Evolutionary conservation across 345 rosid genomes (phyloP).

Genomic region (Dipteronia dyeriana): DNA sequence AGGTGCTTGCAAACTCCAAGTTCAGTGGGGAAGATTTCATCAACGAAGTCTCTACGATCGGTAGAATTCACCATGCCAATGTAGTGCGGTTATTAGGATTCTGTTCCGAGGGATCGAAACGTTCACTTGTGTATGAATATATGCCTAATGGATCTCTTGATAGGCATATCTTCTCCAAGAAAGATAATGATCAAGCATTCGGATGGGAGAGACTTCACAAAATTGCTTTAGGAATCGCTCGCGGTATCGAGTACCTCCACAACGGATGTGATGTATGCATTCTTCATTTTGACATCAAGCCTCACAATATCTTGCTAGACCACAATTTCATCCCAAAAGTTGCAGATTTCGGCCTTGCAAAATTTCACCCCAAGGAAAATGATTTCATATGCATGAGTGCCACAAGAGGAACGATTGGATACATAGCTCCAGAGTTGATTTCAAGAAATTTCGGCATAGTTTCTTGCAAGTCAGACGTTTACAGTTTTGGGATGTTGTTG

Average conservation of each 20-base stretch:
- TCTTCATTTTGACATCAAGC: conserved; percentile 37
- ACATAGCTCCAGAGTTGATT: conserved; percentile 33
- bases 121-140: conserved; percentile 11
- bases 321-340: conserved; percentile 29
- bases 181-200: neutral
- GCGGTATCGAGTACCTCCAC: conserved; percentile 31
- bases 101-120: neutral
- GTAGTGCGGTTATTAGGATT: conserved; percentile 10
- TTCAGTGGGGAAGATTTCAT: conserved; percentile 17
- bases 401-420: conserved; percentile 25
- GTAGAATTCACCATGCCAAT: conserved; percentile 19
- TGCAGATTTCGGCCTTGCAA: conserved; percentile 33
- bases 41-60: conserved; percentile 13
- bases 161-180: neutral
- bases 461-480: conserved; percentile 34
- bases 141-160: conserved; percentile 22
- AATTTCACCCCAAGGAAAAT: conserved; percentile 19
- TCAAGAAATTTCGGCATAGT: conserved; percentile 20
- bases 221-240: conserved; percentile 29
- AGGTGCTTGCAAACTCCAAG: conserved; percentile 13
- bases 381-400: conserved; percentile 19
- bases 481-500: conserved; percentile 31
- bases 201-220: neutral
- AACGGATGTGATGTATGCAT: conserved; percentile 28
- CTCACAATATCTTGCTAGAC: conserved; percentile 34